Evolutionary conservation across 2,329 filamentous ascomycete genomes (phyloP).

Genomic region (Penicillium sp.): DNA sequence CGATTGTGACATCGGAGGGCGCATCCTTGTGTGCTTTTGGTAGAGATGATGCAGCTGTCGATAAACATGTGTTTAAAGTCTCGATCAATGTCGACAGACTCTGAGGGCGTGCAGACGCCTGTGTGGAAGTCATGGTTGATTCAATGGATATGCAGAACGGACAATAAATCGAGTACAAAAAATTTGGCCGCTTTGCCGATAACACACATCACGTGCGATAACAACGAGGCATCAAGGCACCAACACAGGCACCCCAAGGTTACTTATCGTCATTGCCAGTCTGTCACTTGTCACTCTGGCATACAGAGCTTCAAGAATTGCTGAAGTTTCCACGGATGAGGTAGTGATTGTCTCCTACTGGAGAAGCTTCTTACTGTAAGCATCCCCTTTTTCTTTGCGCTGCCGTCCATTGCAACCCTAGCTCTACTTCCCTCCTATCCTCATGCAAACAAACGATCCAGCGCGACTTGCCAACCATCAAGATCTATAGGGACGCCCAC

Average conservation of each 20-base stretch:
- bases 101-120: slow-evolving; percentile 21
- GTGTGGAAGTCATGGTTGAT: slow-evolving; percentile 27
- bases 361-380: slow-evolving; percentile 2
- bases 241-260: background rate
- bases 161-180: slow-evolving; percentile 4
- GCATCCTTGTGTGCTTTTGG: slow-evolving; percentile 31
- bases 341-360: slow-evolving; percentile 1
- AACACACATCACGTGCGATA: slow-evolving; percentile 11
- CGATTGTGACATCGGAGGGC: slow-evolving; percentile 62
- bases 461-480: slow-evolving; percentile 14
- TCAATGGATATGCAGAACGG: background rate
- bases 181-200: slow-evolving; percentile 13
- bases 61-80: slow-evolving; percentile 36
- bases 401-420: background rate
- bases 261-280: slow-evolving; percentile 4
- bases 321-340: background rate
- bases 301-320: slow-evolving; percentile 7
- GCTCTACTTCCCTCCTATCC: background rate
- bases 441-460: slow-evolving; percentile 13
- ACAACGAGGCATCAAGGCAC: slow-evolving; percentile 1
- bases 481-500: slow-evolving; percentile 21
- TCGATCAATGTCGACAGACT: slow-evolving; percentile 34
- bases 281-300: slow-evolving; percentile 8
- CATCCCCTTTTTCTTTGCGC: background rate
- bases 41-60: slow-evolving; percentile 34